Evolutionary conservation across 768 basidiomycete genomes (phyloP), one percentile per base, ranked within the genome.

Genomic region (Boletus barrowsii): DNA sequence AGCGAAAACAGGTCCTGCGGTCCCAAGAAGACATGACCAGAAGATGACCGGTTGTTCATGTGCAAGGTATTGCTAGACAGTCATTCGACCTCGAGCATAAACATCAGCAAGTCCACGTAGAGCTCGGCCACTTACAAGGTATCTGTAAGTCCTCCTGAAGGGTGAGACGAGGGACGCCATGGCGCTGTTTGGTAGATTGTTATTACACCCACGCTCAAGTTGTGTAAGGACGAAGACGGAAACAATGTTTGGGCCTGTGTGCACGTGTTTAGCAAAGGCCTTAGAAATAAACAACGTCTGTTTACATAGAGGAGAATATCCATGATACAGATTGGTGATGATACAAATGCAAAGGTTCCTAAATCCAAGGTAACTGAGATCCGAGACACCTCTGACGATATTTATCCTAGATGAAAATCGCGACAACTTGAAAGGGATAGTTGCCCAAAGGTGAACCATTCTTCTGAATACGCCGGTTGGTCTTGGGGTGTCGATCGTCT

Each of bases 21-120:
- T 62, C 49, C 92, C 93, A 53, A 96, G 73, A 45, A 85, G 71
- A 67, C 85, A 78, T 11, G 93, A 93, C 73, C 86, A 96, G 77
- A 94, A 94, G 70, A 94, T 82, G 70, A 92, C 89, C 29, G 93
- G 93, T 64, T 82, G 83, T 73, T 96, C 93, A 73, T 96, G 93
- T 36, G 93, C 91, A 62, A 87, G 83, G 44, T 88, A 83, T 92
- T 93, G 90, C 93, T 95, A 47, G 10, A 26, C 20, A 10, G 20
- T n/a, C 14, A 20, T 53, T 35, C 37, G 32, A 13, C 15, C 10
- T 26, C 10, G 30, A 17, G 9, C 4, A 26, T 53, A 18, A 55
- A 42, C 22, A 4, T 8, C 14, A n/a, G 10, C 1, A 42, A 15
- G 24, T 5, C 3, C 0, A 9, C 7, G 35, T 35, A 24, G n/a